Evolutionary conservation across 2,329 filamentous ascomycete genomes (phyloP).

Genomic region (Penicillium sp.): DNA sequence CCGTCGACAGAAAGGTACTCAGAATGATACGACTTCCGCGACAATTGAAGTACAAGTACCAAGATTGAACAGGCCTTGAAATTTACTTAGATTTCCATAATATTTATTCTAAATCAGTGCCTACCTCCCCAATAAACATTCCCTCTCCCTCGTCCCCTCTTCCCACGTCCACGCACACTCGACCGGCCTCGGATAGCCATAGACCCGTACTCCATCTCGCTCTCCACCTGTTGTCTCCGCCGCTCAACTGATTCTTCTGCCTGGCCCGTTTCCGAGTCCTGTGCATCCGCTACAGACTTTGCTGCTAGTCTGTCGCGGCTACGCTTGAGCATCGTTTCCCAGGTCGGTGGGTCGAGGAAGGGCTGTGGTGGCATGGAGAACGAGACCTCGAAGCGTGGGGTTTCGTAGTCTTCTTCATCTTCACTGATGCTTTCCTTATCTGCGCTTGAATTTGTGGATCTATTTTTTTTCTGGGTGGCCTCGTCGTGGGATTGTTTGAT

Average conservation of each 20-base stretch:
- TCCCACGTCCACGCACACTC: constrained; percentile 23
- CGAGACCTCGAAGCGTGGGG: constrained; percentile 31
- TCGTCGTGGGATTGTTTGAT: constrained; percentile 14
- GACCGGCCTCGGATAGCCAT: constrained; percentile 35
- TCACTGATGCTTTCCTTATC: neutral
- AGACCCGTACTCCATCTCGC: constrained; percentile 33
- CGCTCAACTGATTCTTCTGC: constrained; percentile 19
- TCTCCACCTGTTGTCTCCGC: constrained; percentile 18
- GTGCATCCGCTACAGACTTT: constrained; percentile 2
- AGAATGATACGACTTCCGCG: no score
- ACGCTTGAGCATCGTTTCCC: constrained; percentile 33
- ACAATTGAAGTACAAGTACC: no score
- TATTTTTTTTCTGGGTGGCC: neutral
- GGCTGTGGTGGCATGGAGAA: constrained; percentile 37
- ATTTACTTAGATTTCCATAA: neutral
- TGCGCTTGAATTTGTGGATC: neutral
- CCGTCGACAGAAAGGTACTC: no score
- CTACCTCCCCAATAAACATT: constrained; percentile 14
- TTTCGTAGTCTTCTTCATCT: neutral
- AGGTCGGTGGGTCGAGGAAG: constrained; percentile 39
- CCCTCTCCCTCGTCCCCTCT: constrained; percentile 11
- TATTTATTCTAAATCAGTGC: neutral
- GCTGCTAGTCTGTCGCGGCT: constrained; percentile 6
- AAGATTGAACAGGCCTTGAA: neutral
- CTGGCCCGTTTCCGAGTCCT: neutral